Percentiles rank a stretch among this genome's conserved stretches.
phyloP scores from a whole-genome alignment of 2,329 filamentous ascomycete species.

The Curvularia hawaiiensis region DNA sequence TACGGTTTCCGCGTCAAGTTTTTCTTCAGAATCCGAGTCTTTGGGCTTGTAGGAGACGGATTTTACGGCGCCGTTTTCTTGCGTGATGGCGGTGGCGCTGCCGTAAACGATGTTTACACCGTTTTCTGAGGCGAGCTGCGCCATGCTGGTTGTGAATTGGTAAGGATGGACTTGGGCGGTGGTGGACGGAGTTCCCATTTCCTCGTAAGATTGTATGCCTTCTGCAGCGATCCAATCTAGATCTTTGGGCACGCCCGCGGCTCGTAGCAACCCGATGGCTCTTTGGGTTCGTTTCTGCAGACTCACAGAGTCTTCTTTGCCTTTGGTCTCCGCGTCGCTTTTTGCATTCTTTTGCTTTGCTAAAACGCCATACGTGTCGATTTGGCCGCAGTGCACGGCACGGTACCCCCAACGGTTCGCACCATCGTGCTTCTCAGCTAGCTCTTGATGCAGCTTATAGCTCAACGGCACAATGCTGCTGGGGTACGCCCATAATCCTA shows the following conservation, averaged over 20 bases:
- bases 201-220: conserved; percentile 71
- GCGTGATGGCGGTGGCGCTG: conserved; percentile 71
- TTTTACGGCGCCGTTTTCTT: conserved; percentile 60
- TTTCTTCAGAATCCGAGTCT: conserved; percentile 42
- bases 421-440: conserved; percentile 84
- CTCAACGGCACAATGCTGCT: conserved; percentile 81
- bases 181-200: conserved; percentile 80
- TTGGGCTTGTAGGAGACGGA: conserved; percentile 68
- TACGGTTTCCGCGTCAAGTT: conserved; percentile 60
- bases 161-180: conserved; percentile 95
- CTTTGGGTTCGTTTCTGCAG: conserved; percentile 61
- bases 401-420: conserved; percentile 85
- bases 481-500: conserved; percentile 93
- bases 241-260: conserved; percentile 71
- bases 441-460: conserved; percentile 79
- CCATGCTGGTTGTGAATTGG: conserved; percentile 86
- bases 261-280: conserved; percentile 57
- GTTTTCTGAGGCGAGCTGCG: conserved; percentile 69
- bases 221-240: conserved; percentile 82
- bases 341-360: conserved; percentile 32
- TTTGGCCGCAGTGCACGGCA: conserved; percentile 72
- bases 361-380: conserved; percentile 57
- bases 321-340: conserved; percentile 40
- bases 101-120: conserved; percentile 66
- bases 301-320: conserved; percentile 51